A percentile compares a stretch with the other conserved stretches of the same genome.
phyloP scores from a whole-genome alignment of 306 rosid species.

The Styphnolobium japonicum region DNA sequence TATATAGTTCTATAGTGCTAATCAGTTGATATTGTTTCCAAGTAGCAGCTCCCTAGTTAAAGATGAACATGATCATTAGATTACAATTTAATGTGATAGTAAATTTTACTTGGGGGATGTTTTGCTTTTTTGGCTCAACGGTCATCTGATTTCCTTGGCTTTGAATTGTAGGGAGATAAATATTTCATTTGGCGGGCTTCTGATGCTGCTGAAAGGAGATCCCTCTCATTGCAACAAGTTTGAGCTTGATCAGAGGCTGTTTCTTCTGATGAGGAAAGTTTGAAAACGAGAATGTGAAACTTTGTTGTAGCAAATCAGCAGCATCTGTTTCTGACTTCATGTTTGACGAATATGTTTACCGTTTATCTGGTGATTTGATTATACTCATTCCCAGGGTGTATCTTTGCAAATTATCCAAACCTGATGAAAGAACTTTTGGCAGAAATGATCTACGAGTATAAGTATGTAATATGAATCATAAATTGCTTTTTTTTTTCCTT shows the following conservation, averaged over 20 bases:
- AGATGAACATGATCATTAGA: slow-evolving; percentile 1
- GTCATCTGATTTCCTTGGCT: background rate
- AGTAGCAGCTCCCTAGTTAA: background rate
- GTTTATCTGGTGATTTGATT: background rate
- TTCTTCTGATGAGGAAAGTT: slow-evolving; percentile 84
- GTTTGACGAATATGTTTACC: background rate
- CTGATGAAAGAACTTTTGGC: background rate
- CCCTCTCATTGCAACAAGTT: slow-evolving; percentile 80
- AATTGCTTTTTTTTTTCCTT: no score
- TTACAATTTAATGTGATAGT: no score
- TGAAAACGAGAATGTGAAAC: slow-evolving; percentile 47
- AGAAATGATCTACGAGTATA: background rate
- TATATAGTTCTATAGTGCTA: background rate
- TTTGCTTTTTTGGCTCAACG: background rate
- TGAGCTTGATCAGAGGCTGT: slow-evolving; percentile 86
- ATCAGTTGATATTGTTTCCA: background rate
- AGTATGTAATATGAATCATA: background rate
- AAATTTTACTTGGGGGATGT: background rate
- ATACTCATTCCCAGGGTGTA: no score
- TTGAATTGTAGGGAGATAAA: slow-evolving; percentile 60
- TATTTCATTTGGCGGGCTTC: slow-evolving; percentile 91
- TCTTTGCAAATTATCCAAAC: background rate
- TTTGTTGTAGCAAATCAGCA: background rate
- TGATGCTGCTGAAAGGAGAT: slow-evolving; percentile 90
- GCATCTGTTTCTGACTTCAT: background rate